phyloP scores from a whole-genome alignment of 345 rosid genomes.

The Ceriops decandra region DNA sequence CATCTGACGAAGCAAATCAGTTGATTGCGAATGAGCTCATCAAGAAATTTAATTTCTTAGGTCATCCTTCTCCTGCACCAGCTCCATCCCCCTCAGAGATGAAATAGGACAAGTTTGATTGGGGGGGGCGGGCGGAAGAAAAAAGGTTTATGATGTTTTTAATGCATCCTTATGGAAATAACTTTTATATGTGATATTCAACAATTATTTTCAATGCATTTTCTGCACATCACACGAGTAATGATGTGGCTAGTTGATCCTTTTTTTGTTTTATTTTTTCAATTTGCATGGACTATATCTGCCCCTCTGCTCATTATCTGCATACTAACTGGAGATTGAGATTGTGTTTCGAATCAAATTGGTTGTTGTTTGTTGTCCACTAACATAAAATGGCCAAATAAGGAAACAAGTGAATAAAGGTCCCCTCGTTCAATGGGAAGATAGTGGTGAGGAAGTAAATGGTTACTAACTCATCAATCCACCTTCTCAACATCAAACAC shows the following conservation, averaged over 20 bases:
- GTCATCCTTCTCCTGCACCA: slow-evolving; percentile 17
- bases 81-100: slow-evolving; percentile 1
- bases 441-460: slow-evolving; percentile 4
- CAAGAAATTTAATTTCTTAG: slow-evolving; percentile 59
- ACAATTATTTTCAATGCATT: too few species aligned
- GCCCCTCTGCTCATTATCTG: neutral
- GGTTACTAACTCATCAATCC: slow-evolving; percentile 19
- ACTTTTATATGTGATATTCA: too few species aligned
- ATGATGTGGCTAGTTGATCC: too few species aligned
- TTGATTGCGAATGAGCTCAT: slow-evolving; percentile 76
- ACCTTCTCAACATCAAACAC: slow-evolving; percentile 6
- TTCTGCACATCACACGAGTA: too few species aligned
- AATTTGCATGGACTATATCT: neutral
- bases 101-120: neutral
- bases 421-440: neutral
- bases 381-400: neutral
- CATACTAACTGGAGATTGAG: neutral
- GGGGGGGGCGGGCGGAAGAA: too few species aligned
- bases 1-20: slow-evolving; percentile 74
- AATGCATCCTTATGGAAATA: neutral
- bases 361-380: neutral
- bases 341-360: neutral
- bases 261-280: neutral
- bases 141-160: neutral
- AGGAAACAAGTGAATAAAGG: neutral